These are phyloP conservation scores for Margaritispora aquatica DNA, from an alignment of 495 filamentous ascomycete species.

Conservation along the genomic window DNA sequence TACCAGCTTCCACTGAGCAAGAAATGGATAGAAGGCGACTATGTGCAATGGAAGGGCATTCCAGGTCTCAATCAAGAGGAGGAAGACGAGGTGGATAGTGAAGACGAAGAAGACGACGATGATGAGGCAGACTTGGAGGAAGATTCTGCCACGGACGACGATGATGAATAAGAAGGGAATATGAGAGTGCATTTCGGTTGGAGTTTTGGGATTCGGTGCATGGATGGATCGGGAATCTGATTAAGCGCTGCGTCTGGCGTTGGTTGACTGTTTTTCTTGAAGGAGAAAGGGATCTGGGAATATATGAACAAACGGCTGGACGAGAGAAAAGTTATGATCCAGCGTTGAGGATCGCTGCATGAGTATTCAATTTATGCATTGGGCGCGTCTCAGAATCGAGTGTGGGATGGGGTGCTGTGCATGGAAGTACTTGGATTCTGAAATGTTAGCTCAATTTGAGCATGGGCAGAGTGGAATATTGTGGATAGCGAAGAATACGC, in stretches of 20 bases:
- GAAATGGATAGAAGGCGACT: conserved; percentile 79
- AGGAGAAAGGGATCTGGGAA: background rate
- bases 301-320: background rate
- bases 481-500: background rate
- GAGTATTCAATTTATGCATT: background rate
- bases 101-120: conserved; percentile 44
- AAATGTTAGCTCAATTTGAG: background rate
- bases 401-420: no score
- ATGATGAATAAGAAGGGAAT: conserved; percentile 21
- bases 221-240: background rate
- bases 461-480: background rate
- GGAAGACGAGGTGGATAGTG: conserved; percentile 50
- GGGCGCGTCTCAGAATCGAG: background rate
- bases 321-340: background rate
- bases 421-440: background rate
- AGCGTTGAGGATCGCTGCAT: background rate
- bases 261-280: background rate
- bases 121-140: conserved; percentile 43
- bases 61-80: conserved; percentile 56
- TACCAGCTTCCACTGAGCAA: conserved; percentile 81
- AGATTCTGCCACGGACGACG: conserved; percentile 26
- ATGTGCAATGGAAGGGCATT: conserved; percentile 75
- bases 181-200: background rate
- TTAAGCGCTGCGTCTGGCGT: background rate
- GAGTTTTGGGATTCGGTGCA: background rate